phyloP scores from a whole-genome alignment of 331 rosid genomes.

The Acacia concinna region DNA sequence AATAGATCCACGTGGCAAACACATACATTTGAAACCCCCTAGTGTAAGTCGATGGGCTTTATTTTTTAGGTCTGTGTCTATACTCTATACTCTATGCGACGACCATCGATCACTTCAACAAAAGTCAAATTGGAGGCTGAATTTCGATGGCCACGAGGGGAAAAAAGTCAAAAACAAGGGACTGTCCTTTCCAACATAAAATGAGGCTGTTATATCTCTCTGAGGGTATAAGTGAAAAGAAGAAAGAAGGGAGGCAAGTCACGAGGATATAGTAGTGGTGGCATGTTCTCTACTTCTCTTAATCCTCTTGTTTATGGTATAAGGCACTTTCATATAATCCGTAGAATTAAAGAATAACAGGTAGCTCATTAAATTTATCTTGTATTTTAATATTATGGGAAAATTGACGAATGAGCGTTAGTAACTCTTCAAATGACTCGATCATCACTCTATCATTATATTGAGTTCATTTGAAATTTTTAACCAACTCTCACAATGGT shows the following conservation, averaged over 20 bases:
- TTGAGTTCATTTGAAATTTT: too few relatives aligned
- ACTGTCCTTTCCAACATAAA: constrained; percentile 36
- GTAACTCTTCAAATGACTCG: too few relatives aligned
- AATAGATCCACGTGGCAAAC: constrained; percentile 20
- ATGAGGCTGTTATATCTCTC: constrained; percentile 7
- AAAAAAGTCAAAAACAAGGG: background rate
- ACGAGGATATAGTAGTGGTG: constrained; percentile 24
- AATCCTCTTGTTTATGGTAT: background rate
- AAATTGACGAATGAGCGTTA: too few relatives aligned
- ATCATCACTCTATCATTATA: too few relatives aligned
- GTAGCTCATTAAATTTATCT: too few relatives aligned
- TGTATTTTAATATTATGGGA: too few relatives aligned
- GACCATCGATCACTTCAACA: constrained; percentile 18
- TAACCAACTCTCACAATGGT: too few relatives aligned
- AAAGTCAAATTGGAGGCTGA: constrained; percentile 47
- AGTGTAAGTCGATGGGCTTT: constrained; percentile 17
- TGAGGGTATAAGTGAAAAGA: background rate
- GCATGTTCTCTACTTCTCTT: constrained; percentile 21
- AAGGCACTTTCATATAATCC: too few relatives aligned
- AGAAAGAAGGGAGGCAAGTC: background rate
- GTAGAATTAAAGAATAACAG: too few relatives aligned
- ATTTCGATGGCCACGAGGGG: constrained; percentile 22
- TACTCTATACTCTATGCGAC: too few relatives aligned
- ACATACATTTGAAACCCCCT: constrained; percentile 25
- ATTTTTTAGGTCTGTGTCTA: constrained; percentile 22